Evolutionary conservation across 73 alveolate species (phyloP), one percentile per base, ranked within the genome.

Genomic region (Durusdinium trenchii): DNA sequence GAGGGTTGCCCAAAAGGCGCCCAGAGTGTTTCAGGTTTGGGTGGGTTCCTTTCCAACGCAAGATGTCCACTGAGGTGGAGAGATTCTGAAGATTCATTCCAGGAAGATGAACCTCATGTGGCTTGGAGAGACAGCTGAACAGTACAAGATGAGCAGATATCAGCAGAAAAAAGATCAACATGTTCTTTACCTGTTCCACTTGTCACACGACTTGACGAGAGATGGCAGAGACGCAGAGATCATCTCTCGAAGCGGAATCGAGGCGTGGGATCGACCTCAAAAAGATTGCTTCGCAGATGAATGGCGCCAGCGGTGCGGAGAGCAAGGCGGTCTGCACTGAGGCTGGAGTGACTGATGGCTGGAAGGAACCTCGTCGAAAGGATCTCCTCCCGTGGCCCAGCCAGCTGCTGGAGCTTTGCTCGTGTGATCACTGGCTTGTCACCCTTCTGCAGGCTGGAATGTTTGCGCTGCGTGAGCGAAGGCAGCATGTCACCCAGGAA

Each of bases 281-380:
- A 82, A 99, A 99, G 99, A 99, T 99, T 84, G 99, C 99, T 16
- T 99, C 99, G 84, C 91, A 94, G 95, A 99, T 99, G 99, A 99
- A 99, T 69, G 99, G 99, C 28, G 99, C 99, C 54, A 99, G 99
- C 46, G 99, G 99, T n/a, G 99, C 99, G 2, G 99, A 99, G 97
- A 99, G 99, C 73, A 99, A 99, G 99, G 99, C 99, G 1, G 99
- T 99, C 45, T 99, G 99, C 96, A 99, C 99, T 47, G 98, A 93
- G 98, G 98, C 42, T 9, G 47, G n/a, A n/a, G 36, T 48, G 75
- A 23, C 46, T 35, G 50, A 3, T 46, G 50, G 48, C 48, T 20
- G 48, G 81, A 30, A 42, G 51, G 87, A 57, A 36, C 51, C 35
- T 76, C 3, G 35, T 0, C 1, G n/a, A 36, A 43, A 16, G 87